A percentile compares a stretch with the other conserved stretches of the same genome.
These are phyloP conservation scores for Arctostaphylos glauca DNA, from an alignment of 148 eudicot genomes.

Conservation along the genomic window DNA sequence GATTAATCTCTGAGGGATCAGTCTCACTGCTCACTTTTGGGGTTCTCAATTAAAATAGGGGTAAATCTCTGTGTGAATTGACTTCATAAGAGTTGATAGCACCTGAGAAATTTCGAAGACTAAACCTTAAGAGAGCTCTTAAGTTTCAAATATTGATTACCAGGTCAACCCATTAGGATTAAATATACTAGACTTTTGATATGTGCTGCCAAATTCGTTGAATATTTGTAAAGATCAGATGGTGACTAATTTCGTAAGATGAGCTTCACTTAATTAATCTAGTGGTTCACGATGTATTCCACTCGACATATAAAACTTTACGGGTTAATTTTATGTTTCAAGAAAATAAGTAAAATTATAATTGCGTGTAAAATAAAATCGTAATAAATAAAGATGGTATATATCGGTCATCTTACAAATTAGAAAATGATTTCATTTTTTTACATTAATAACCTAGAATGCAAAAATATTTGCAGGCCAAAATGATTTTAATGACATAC, in stretches of 20 bases:
- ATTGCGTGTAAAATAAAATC: not conserved
- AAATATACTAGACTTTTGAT: not conserved
- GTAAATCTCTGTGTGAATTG: too few species aligned
- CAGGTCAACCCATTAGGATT: too few species aligned
- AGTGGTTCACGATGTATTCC: not conserved
- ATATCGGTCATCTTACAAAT: not conserved
- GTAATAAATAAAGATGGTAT: not conserved
- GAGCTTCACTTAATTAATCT: not conserved
- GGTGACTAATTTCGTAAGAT: not conserved
- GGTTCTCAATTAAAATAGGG: too few species aligned
- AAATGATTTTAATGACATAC: not conserved
- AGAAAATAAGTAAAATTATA: not conserved
- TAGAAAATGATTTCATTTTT: not conserved
- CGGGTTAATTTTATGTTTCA: not conserved
- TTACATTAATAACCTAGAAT: not conserved
- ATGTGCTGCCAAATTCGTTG: not conserved
- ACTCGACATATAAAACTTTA: not conserved
- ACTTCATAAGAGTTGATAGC: too few species aligned
- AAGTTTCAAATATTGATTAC: too few species aligned
- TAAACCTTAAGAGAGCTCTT: too few species aligned
- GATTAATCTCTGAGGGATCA: too few species aligned
- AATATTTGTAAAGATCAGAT: not conserved
- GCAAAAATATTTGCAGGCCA: not conserved
- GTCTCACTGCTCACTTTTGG: too few species aligned
- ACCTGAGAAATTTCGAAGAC: too few species aligned